Evolutionary conservation across 805 yeast genomes (phyloP), one percentile per base, ranked within the genome.

Genomic region (Cyberlindnera euphorbiae): DNA sequence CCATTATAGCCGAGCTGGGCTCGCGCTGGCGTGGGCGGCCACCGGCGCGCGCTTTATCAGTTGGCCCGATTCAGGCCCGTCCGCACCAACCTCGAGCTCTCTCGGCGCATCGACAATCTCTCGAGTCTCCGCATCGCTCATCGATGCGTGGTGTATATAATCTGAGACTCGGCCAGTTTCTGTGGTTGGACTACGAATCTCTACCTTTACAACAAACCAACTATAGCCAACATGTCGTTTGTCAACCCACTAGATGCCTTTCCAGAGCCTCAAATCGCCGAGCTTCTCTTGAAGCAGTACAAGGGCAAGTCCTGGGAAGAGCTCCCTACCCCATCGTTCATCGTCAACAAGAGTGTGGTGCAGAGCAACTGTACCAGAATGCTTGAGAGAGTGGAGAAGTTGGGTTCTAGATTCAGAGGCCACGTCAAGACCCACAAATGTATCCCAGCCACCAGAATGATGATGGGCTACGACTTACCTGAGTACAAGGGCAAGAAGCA

Each of bases 351-450:
- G 30, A 36, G 47, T 1, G 55, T 55, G 13, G 69, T 76, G 45
- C 46, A 58, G 23, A 38, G 36, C 19, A 74, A 75, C 48, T 60
- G 69, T 38, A 59, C 60, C n/a, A 57, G 54, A 18, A 74, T 73
- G 79, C 63, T 74, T 7, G 45, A 47, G 7, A 66, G 63, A 42
- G 69, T 75, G 2, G 35, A 41, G 1, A 49, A 53, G 1, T 50
- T 73, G 29, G 44, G 50, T 8, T 56, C 59, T n/a, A 62, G 56
- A 14, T 82, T 82, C 53, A 64, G 94, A 41, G 80, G 83, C 4
- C 88, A 82, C 53, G 76, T 83, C 16, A 83, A 83, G 56, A 84
- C 93, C 0, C 88, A 81, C 55, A 83, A 84, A 55, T 71, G 83
- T 1, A 45, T 64, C 8, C 82, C 78, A 46, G 88, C 84, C 6